Conservation (phyloP, 2,329 filamentous ascomycete species). For the Arthrobotrys megalospora region DNA sequence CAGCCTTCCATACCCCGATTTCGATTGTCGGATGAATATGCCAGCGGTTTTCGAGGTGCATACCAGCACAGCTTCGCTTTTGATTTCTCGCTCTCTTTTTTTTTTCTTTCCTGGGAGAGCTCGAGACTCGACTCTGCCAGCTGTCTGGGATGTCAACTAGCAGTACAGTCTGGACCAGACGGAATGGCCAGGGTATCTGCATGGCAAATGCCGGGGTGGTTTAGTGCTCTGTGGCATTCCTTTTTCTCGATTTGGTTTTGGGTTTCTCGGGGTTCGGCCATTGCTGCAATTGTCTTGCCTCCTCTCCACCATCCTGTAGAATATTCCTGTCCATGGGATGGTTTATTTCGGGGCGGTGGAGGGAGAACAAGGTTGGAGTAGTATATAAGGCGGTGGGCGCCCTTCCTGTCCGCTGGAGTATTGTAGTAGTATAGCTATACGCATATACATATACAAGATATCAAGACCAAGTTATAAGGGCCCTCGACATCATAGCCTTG, state of each 20-base stretch:
- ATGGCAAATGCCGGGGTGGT: conserved; percentile 39
- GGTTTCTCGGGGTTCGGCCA: conserved; percentile 52
- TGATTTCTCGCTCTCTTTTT: background rate
- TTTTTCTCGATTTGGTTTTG: conserved; percentile 40
- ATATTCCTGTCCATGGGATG: background rate
- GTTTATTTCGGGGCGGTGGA: background rate
- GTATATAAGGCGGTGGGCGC: conserved; percentile 37
- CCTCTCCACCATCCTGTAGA: conserved; percentile 1
- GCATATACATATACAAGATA: background rate
- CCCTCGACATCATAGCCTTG: conserved; percentile 14
- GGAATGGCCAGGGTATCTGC: conserved; percentile 29
- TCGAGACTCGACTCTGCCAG: background rate
- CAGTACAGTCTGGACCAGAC: conserved; percentile 13
- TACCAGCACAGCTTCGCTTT: conserved; percentile 11
- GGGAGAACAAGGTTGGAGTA: conserved; percentile 10
- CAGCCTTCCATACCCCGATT: background rate
- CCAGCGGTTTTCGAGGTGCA: background rate
- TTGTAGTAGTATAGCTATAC: no score
- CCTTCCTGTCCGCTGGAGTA: background rate
- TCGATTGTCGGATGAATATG: conserved; percentile 19
- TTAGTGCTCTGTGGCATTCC: conserved; percentile 10
- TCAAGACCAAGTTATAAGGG: background rate
- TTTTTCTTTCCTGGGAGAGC: background rate
- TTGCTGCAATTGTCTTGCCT: background rate
- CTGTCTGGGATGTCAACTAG: background rate